Evolutionary conservation across 805 yeast species (phyloP).

Genomic region (Kuraishia piskuri): DNA sequence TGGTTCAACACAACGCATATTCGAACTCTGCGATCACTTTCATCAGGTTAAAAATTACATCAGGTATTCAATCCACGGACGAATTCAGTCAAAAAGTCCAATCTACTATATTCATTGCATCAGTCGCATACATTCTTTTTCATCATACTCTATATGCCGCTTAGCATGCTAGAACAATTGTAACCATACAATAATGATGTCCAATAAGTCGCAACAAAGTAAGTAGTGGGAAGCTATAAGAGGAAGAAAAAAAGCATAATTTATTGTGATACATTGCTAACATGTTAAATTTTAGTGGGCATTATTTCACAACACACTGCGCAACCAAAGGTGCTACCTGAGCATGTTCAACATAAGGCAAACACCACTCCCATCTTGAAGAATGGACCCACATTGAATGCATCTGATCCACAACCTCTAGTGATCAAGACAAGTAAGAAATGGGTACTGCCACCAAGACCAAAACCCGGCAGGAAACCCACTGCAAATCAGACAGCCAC

Average conservation of each 20-base stretch:
- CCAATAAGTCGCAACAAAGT: neutral
- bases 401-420: slow-evolving; percentile 2
- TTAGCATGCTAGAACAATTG: neutral
- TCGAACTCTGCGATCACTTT: neutral
- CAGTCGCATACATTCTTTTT: neutral
- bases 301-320: neutral
- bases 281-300: neutral
- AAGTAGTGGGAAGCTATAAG: neutral
- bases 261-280: neutral
- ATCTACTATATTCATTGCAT: neutral
- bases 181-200: neutral
- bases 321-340: neutral
- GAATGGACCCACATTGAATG: neutral
- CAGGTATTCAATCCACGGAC: neutral
- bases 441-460: slow-evolving; percentile 83
- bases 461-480: slow-evolving; percentile 63
- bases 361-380: neutral
- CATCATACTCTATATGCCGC: neutral
- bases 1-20: neutral
- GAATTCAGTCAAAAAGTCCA: neutral
- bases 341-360: neutral
- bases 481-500: slow-evolving; percentile 6
- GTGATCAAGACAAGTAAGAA: slow-evolving; percentile 57
- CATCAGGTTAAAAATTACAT: neutral
- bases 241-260: neutral